Base-by-base conservation (phyloP, 1,284 basidiomycete species). In the Xanthoconium separans region DNA sequence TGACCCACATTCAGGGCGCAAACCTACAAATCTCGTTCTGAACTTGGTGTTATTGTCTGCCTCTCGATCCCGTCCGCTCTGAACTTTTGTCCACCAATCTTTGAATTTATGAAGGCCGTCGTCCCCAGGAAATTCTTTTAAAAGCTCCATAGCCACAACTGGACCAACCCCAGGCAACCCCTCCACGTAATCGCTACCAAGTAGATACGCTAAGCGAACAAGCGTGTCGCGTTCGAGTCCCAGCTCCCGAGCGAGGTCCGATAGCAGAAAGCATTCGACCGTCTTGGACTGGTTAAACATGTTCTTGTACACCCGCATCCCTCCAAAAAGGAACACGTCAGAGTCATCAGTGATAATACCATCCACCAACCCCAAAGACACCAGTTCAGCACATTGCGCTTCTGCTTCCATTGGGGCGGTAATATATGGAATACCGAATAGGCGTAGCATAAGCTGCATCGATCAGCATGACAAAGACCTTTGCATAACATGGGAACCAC, bases 201-300 rank as follows among this genome's bases (percentile, higher is more conserved):
- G 80, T 20, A 99, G 80, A 71, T 97, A 97, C 2, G 96, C 95
- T 22, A 99, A 77, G 34, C 89, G 83, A 47, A 99, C 84, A 33
- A 99, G 83, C 34, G 90, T 89, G 61, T 92, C 91, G 29, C 94
- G 82, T 52, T 92, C 89, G 15, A 99, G 77, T 2, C 93, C 90
- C 7, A 99, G 78, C 70, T 99, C 97, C 41, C 95, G 83, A 48
- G 84, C 80, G 51, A 99, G 80, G 69, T 99, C 97, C 1, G 84
- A 75, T 7, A 87, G 76, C 34, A 97, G 75, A 75, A 97, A 99
- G 67, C 94, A 95, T 72, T 99, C 96, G 54, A 98, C 96, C 10
- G 93, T 97, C 78, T 98, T 98, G 56, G 92, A 91, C 74, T 98
- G 94, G 72, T 98, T 98, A 78, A 99, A 99, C 90, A 99, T 97